Conservation (phyloP, 441 rosid species). For the Iberis amara region DNA sequence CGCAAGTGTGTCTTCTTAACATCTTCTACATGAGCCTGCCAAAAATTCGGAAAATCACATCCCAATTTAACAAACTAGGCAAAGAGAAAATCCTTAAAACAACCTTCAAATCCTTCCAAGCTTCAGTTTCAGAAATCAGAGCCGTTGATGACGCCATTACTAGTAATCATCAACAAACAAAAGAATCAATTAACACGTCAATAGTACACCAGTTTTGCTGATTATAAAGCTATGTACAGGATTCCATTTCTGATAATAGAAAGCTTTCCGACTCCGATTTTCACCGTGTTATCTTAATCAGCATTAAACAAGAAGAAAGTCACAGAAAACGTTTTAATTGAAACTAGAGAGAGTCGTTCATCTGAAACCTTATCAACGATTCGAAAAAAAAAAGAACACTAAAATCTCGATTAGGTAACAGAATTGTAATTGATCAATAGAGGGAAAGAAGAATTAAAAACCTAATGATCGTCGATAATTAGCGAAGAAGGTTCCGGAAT, state of each 20-base stretch:
- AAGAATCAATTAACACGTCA: not conserved
- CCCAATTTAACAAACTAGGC: not conserved
- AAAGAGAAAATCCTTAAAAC: not conserved
- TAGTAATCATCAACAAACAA: not conserved
- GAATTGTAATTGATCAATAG: not conserved
- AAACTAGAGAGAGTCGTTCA: not conserved
- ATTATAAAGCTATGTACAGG: not conserved
- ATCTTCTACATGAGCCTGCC: constrained; percentile 66
- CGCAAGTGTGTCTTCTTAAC: constrained; percentile 75
- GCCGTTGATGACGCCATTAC: constrained; percentile 58
- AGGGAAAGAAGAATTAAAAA: not conserved
- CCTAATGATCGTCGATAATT: constrained; percentile 5
- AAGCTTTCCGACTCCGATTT: not conserved
- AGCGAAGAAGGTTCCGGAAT: constrained; percentile 1
- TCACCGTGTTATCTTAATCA: not conserved
- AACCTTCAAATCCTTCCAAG: constrained; percentile 85
- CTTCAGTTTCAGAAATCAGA: constrained; percentile 55
- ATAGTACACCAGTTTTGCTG: not conserved
- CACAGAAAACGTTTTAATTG: not conserved
- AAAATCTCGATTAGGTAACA: not conserved
- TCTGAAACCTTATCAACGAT: constrained; percentile 3
- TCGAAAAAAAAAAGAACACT: not conserved
- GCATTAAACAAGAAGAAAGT: not conserved
- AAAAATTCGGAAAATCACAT: not conserved
- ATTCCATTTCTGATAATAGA: not conserved